phyloP scores from a whole-genome alignment of 2,329 filamentous ascomycete species.

The Trichophyton rubrum region DNA sequence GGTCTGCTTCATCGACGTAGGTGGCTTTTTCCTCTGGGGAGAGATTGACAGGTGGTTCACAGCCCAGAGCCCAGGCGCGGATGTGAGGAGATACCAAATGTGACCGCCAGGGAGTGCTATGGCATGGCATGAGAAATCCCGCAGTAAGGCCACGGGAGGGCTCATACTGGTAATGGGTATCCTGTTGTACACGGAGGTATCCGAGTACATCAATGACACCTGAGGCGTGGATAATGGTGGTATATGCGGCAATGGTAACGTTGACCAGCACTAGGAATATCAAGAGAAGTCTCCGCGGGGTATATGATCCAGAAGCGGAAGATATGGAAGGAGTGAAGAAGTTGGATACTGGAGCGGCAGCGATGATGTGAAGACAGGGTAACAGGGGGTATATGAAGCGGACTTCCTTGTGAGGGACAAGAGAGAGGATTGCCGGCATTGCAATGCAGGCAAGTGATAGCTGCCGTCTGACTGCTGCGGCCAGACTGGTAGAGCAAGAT shows the following conservation, averaged over 20 bases:
- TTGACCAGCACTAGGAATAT: constrained; percentile 52
- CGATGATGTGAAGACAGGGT: constrained; percentile 70
- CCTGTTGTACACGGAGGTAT: constrained; percentile 63
- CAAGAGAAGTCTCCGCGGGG: constrained; percentile 44
- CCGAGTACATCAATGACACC: constrained; percentile 63
- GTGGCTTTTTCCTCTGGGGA: constrained; percentile 44
- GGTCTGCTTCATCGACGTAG: constrained; percentile 83
- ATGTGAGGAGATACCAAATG: constrained; percentile 66
- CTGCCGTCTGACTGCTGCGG: constrained; percentile 35
- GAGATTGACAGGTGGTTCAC: constrained; percentile 72
- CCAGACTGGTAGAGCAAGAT: constrained; percentile 13
- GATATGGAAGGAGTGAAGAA: constrained; percentile 48
- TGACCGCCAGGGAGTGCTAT: constrained; percentile 89
- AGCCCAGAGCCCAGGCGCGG: constrained; percentile 71
- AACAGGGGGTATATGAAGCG: constrained; percentile 92
- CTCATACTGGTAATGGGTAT: constrained; percentile 6
- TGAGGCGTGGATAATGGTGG: constrained; percentile 63
- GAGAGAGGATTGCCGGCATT: constrained; percentile 53
- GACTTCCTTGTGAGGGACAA: constrained; percentile 90
- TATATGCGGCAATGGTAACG: constrained; percentile 58
- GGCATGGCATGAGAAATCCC: constrained; percentile 88
- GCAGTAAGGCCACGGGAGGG: constrained; percentile 35
- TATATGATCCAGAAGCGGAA: constrained; percentile 19
- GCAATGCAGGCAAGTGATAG: constrained; percentile 48
- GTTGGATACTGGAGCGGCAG: constrained; percentile 51